phyloP scores from a whole-genome alignment of 2,329 filamentous ascomycete species.

The Colletotrichum sp. region DNA sequence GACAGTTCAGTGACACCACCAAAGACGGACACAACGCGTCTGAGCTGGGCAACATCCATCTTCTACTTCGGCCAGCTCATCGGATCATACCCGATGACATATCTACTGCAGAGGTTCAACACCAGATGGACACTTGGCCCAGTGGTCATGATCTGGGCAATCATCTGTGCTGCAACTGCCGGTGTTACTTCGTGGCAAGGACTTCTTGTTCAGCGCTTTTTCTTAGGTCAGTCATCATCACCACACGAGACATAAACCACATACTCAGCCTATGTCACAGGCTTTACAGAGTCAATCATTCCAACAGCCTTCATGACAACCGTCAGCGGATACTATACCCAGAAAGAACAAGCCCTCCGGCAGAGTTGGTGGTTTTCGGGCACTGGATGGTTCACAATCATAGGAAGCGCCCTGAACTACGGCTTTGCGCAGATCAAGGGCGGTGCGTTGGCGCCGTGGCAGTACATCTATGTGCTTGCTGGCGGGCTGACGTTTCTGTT shows the following conservation, averaged over 20 bases:
- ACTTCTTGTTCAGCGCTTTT: conserved; percentile 56
- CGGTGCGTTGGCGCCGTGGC: conserved; percentile 52
- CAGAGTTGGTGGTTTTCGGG: conserved; percentile 57
- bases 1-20: conserved; percentile 38
- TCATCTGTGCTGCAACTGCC: conserved; percentile 61
- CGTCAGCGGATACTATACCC: conserved; percentile 53
- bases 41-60: conserved; percentile 66
- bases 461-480: conserved; percentile 59
- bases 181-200: conserved; percentile 58
- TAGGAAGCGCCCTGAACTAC: conserved; percentile 54
- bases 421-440: conserved; percentile 53
- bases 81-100: conserved; percentile 64
- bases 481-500: conserved; percentile 54
- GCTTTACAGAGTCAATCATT: conserved; percentile 52
- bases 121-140: conserved; percentile 54
- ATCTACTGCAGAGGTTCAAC: conserved; percentile 59
- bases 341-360: conserved; percentile 52
- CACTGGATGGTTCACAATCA: conserved; percentile 48
- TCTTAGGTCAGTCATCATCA: conserved; percentile 26
- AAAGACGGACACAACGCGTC: conserved; percentile 54
- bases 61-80: conserved; percentile 69
- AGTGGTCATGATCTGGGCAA: conserved; percentile 57
- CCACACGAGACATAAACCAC: not conserved
- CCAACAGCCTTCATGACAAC: conserved; percentile 57
- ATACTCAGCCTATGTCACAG: not conserved